Evolutionary conservation across 805 yeast genomes (phyloP).

Genomic region (Myxozyma monticola): DNA sequence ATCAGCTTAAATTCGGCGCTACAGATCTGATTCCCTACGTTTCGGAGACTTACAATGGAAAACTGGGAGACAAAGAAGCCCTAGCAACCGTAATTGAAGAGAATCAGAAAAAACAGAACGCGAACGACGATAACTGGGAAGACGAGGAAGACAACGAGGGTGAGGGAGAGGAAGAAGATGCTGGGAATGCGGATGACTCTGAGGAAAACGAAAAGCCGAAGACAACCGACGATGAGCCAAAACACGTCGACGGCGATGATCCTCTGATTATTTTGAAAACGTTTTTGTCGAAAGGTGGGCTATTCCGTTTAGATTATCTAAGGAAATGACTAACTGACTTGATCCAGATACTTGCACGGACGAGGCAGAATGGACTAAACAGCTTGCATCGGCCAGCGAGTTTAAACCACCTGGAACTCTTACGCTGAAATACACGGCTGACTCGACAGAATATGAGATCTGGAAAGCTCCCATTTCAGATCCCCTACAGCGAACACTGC

Average conservation of each 20-base stretch:
- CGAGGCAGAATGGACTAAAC: conserved; percentile 59
- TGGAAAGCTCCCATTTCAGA: conserved; percentile 51
- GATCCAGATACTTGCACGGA: conserved; percentile 55
- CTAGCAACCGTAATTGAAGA: conserved; percentile 16
- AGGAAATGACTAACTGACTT: neutral
- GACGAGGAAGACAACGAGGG: conserved; percentile 12
- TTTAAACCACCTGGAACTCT: conserved; percentile 32
- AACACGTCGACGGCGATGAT: conserved; percentile 39
- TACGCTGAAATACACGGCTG: conserved; percentile 39
- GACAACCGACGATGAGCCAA: neutral
- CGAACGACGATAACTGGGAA: conserved; percentile 16
- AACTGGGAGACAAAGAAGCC: conserved; percentile 41
- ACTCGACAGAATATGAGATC: conserved; percentile 48
- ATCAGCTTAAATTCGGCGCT: conserved; percentile 65
- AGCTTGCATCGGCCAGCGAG: conserved; percentile 3
- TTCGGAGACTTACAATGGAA: conserved; percentile 55
- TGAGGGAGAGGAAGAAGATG: conserved; percentile 1
- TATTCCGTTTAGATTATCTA: neutral
- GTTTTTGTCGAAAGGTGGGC: conserved; percentile 56
- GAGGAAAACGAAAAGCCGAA: conserved; percentile 4
- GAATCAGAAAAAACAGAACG: conserved; percentile 7
- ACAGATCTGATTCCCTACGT: conserved; percentile 72
- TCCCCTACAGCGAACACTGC: conserved; percentile 52
- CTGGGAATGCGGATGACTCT: neutral
- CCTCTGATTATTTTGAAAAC: conserved; percentile 55